Evolutionary conservation across 306 rosid genomes (phyloP).

Genomic region (Vigna angularis): DNA sequence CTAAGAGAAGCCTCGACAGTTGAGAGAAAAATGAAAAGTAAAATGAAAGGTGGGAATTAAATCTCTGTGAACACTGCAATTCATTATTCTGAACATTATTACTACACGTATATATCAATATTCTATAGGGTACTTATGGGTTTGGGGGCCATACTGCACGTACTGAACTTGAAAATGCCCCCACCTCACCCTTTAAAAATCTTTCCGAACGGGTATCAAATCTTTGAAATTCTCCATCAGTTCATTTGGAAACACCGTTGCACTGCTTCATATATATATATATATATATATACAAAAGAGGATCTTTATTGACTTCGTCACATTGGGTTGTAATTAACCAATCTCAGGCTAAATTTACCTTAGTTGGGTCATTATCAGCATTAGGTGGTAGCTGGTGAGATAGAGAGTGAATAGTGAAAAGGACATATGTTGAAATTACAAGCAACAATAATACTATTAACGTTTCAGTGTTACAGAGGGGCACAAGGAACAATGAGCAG

Average conservation of each 20-base stretch:
- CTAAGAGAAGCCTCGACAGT: slow-evolving; percentile 1
- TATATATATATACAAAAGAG: background rate
- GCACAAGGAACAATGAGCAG: slow-evolving; percentile 10
- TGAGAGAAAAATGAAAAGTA: background rate
- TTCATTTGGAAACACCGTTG: background rate
- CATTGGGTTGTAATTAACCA: background rate
- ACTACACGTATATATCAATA: background rate
- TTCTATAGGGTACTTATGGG: slow-evolving; percentile 34
- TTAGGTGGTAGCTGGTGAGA: slow-evolving; percentile 1
- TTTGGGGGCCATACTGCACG: slow-evolving; percentile 36
- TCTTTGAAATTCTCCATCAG: slow-evolving; percentile 38
- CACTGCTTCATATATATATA: background rate
- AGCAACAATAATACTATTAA: slow-evolving; percentile 31
- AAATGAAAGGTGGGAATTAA: slow-evolving; percentile 33
- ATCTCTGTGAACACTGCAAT: background rate
- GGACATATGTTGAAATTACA: slow-evolving; percentile 34
- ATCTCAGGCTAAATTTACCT: no score
- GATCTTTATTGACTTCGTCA: background rate
- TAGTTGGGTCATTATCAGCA: slow-evolving; percentile 27
- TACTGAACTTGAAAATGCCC: slow-evolving; percentile 25
- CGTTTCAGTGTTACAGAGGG: slow-evolving; percentile 32
- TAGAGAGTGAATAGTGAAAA: background rate
- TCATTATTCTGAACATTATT: slow-evolving; percentile 30
- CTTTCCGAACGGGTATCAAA: slow-evolving; percentile 23
- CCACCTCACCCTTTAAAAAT: slow-evolving; percentile 29